Percentiles rank a stretch among this genome's conserved stretches.
Conservation (phyloP, 345 rosid genomes). For the Laguncularia racemosa region DNA sequence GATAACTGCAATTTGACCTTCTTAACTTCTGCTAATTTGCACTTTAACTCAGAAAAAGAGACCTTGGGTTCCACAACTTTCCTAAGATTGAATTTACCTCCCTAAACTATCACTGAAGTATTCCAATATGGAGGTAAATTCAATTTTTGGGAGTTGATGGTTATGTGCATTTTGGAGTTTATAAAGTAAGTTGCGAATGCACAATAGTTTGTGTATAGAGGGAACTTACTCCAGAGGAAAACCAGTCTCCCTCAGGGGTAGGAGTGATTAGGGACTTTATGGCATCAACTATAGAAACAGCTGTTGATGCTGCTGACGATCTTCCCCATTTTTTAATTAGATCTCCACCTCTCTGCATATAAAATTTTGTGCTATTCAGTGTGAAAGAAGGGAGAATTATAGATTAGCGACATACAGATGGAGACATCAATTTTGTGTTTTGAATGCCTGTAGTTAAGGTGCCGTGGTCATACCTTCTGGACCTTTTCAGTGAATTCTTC, state of each 20-base stretch:
- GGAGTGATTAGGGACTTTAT: conserved; percentile 85
- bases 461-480: conserved; percentile 54
- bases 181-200: not conserved
- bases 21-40: no score
- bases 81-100: no score
- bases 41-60: no score
- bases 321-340: conserved; percentile 98
- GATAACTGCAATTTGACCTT: no score
- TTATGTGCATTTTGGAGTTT: not conserved
- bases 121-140: no score
- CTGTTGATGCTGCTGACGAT: conserved; percentile 98
- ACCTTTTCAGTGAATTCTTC: conserved; percentile 88
- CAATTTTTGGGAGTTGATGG: no score
- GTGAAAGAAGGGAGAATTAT: not conserved
- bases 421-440: no score
- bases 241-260: conserved; percentile 95
- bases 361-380: conserved; percentile 4
- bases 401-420: no score
- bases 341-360: conserved; percentile 82
- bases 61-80: no score
- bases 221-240: conserved; percentile 78
- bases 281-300: conserved; percentile 87
- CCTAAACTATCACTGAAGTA: no score
- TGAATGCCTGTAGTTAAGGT: not conserved
- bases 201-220: not conserved